Evolutionary conservation across 2,329 filamentous ascomycete species (phyloP).

Genomic region (Xylaria sp.): DNA sequence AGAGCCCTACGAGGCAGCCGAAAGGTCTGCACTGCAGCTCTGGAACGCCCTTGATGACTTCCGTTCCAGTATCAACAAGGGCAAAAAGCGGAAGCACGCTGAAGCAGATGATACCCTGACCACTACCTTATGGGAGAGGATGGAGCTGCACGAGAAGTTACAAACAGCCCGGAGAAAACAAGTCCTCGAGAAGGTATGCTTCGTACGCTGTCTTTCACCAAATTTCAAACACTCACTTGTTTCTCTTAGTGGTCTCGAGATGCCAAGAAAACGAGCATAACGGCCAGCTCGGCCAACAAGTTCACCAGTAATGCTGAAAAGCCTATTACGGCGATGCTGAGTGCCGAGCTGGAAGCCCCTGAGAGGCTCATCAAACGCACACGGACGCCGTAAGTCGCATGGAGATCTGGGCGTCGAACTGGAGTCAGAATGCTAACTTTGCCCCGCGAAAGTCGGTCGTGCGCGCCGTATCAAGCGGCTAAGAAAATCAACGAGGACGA

Average conservation of each 20-base stretch:
- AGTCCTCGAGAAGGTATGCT: slow-evolving; percentile 57
- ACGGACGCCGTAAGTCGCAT: slow-evolving; percentile 46
- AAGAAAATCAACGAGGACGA: slow-evolving; percentile 52
- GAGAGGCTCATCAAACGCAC: slow-evolving; percentile 66
- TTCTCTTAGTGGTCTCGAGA: slow-evolving; percentile 72
- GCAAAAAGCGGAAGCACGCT: slow-evolving; percentile 57
- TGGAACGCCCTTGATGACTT: slow-evolving; percentile 75
- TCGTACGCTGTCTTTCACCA: background rate
- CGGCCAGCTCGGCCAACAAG: slow-evolving; percentile 47
- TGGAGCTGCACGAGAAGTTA: slow-evolving; percentile 59
- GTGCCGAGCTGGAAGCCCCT: slow-evolving; percentile 60
- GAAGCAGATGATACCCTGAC: slow-evolving; percentile 53
- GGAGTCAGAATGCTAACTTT: slow-evolving; percentile 5
- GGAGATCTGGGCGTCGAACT: too few relatives aligned
- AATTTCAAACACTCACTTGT: background rate
- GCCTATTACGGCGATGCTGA: slow-evolving; percentile 61
- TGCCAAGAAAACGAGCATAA: slow-evolving; percentile 56
- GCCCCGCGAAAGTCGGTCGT: slow-evolving; percentile 50
- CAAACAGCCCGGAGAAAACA: slow-evolving; percentile 59
- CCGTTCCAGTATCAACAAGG: slow-evolving; percentile 54
- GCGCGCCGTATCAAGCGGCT: slow-evolving; percentile 64
- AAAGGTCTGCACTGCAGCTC: slow-evolving; percentile 77
- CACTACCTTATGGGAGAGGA: slow-evolving; percentile 65
- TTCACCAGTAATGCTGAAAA: slow-evolving; percentile 50
- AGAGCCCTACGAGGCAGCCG: slow-evolving; percentile 64